These are phyloP conservation scores for Hypoxylon rubiginosum DNA, from an alignment of 2,329 filamentous ascomycete genomes.

Conservation along the genomic window DNA sequence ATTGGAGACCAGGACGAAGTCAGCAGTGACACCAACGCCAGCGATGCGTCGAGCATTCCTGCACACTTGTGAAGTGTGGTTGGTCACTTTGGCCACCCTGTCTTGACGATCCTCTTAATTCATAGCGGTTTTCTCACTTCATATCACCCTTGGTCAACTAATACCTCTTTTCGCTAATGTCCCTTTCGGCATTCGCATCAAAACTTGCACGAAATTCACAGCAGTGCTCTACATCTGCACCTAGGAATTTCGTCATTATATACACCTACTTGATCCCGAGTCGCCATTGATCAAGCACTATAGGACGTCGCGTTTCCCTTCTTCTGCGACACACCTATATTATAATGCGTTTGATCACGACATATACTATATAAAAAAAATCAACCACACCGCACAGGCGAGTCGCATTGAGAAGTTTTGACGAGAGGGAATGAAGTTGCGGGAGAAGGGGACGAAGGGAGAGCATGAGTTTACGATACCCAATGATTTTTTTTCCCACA, in stretches of 20 bases:
- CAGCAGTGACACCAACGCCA: constrained; percentile 53
- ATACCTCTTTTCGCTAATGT: not conserved
- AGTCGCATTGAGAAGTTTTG: not conserved
- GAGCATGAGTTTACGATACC: not conserved
- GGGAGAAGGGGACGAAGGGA: not conserved
- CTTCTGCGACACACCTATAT: not conserved
- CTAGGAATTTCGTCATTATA: not conserved
- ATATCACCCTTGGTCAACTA: not conserved
- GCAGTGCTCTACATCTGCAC: not conserved
- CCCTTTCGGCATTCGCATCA: not conserved
- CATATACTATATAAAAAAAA: not conserved
- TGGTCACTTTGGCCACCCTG: constrained; percentile 3
- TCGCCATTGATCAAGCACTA: not conserved
- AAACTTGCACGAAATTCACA: not conserved
- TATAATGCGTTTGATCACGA: not conserved
- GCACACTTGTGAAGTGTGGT: constrained; percentile 37
- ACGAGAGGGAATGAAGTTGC: not conserved
- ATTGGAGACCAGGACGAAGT: constrained; percentile 30
- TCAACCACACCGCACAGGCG: not conserved
- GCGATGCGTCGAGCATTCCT: constrained; percentile 50
- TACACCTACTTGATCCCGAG: not conserved
- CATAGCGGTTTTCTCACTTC: not conserved
- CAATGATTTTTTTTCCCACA: not conserved
- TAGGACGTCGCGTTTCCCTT: not conserved
- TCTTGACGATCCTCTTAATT: not conserved